Base-by-base conservation (phyloP, 495 filamentous ascomycete genomes). In the Aspergillus sclerotiicarbonarius region DNA sequence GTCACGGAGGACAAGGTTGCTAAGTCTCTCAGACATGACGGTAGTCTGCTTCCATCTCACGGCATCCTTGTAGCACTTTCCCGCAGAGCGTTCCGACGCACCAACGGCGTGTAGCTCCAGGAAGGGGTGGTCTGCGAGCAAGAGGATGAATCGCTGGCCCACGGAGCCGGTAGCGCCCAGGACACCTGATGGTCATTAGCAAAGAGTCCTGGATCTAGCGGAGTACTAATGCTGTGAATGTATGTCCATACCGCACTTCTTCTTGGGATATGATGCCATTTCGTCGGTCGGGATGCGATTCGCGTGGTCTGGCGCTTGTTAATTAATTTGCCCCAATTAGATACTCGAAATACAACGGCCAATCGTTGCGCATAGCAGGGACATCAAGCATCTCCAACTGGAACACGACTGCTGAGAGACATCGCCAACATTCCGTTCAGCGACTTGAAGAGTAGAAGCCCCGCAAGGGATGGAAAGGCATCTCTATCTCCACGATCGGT, bases 41-140 rank as follows among this genome's bases (percentile, higher is more conserved):
- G 80, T 77, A 16, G 85, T 76, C 75, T 94, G 90, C 79, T 94
- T 94, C 90, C 91, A 96, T 51, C 78, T 76, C 54, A 90, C 88
- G 30, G 90, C 90, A 75, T 91, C 87, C 71, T 84, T 85, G 77
- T 93, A 94, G 68, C 82, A 86, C 78, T 92, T 92, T 58, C 89
- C 89, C 2, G 86, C 87, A 4, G 90, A 92, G 35, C 88, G 81
- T 43, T 85, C 79, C 13, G 90, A 93, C 54, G 90, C 90, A 59
- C 90, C 90, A 32, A 95, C 78, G 54, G 88, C 87, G 43, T 89
- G 84, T 29, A 94, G 82, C 39, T 82, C 80, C 60, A 94, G 83
- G 70, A 85, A 82, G 3, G 90, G 89, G 71, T 95, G 91, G 35
- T 87, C 81, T 41, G 88, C 85, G 57, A 94, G 85, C 21, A 94